These are phyloP conservation scores for Penicillium pancosmium DNA, from an alignment of 495 filamentous ascomycete species.

Conservation along the genomic window DNA sequence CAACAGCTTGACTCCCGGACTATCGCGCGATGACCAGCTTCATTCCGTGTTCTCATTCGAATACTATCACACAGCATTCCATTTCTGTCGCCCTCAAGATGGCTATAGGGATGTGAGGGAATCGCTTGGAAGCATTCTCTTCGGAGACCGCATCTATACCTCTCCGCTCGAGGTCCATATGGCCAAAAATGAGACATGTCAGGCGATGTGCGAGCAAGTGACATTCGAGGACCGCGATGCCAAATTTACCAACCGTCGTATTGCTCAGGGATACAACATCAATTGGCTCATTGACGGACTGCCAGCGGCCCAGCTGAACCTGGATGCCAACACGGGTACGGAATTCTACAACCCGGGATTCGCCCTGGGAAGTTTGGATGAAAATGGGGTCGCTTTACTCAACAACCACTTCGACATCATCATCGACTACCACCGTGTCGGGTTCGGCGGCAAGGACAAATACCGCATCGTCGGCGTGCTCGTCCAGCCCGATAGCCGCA, in stretches of 20 bases:
- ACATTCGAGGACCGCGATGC: slow-evolving; percentile 69
- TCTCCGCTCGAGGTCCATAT: slow-evolving; percentile 89
- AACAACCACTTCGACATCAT: slow-evolving; percentile 95
- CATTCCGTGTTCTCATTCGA: slow-evolving; percentile 93
- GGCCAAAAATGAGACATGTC: slow-evolving; percentile 83
- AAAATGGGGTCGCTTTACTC: slow-evolving; percentile 59
- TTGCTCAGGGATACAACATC: slow-evolving; percentile 79
- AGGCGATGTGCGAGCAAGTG: slow-evolving; percentile 66
- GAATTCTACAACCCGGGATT: slow-evolving; percentile 89
- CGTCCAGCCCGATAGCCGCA: slow-evolving; percentile 76
- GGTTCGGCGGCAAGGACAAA: slow-evolving; percentile 56
- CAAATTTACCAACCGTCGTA: slow-evolving; percentile 79
- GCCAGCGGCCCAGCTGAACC: slow-evolving; percentile 78
- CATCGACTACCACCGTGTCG: slow-evolving; percentile 87
- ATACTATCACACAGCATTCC: slow-evolving; percentile 87
- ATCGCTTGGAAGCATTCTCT: slow-evolving; percentile 92
- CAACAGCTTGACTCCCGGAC: slow-evolving; percentile 85
- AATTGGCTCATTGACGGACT: slow-evolving; percentile 97
- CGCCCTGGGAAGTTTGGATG: slow-evolving; percentile 68
- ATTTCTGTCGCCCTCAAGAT: slow-evolving; percentile 79
- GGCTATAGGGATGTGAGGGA: slow-evolving; percentile 77
- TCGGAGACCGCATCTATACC: slow-evolving; percentile 92
- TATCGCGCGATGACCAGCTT: slow-evolving; percentile 75
- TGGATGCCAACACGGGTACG: slow-evolving; percentile 70
- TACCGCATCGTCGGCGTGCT: slow-evolving; percentile 89